phyloP scores from a whole-genome alignment of 345 rosid species.

The Ceriops tagal region DNA sequence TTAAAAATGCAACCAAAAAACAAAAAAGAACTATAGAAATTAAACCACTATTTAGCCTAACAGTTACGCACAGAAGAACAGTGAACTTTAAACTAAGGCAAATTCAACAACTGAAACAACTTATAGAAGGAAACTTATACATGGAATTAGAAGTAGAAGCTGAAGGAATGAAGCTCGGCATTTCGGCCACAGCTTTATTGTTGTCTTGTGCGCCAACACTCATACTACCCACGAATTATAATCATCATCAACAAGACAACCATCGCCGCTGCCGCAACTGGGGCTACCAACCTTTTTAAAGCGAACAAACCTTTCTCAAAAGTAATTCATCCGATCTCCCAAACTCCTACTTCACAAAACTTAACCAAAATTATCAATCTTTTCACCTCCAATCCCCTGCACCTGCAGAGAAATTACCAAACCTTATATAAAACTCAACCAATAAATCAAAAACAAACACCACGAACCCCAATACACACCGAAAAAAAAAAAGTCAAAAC shows the following conservation, averaged over 20 bases:
- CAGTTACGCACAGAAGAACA: not conserved
- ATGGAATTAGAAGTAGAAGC: constrained; percentile 38
- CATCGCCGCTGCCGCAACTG: not conserved
- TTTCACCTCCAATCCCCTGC: not conserved
- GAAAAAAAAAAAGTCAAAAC: not conserved
- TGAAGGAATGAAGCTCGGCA: constrained; percentile 52
- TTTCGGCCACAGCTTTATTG: constrained; percentile 36
- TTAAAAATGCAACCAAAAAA: no score
- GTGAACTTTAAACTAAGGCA: not conserved
- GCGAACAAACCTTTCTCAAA: constrained; percentile 1
- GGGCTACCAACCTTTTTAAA: not conserved
- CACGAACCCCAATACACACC: not conserved
- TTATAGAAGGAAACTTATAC: constrained; percentile 23
- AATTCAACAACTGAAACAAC: not conserved
- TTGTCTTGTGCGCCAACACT: constrained; percentile 33
- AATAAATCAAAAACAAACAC: not conserved
- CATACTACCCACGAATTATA: constrained; percentile 43
- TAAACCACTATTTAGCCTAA: not conserved
- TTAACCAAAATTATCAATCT: not conserved
- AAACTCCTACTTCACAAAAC: not conserved
- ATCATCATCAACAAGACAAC: constrained; percentile 12
- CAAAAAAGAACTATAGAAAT: no score
- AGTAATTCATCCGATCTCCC: not conserved
- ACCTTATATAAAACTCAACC: not conserved
- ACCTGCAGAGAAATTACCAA: not conserved